Evolutionary conservation across 352 stramenopile genomes (phyloP), one percentile per base, ranked within the genome.

Genomic region (Sclerospora graminicola): DNA sequence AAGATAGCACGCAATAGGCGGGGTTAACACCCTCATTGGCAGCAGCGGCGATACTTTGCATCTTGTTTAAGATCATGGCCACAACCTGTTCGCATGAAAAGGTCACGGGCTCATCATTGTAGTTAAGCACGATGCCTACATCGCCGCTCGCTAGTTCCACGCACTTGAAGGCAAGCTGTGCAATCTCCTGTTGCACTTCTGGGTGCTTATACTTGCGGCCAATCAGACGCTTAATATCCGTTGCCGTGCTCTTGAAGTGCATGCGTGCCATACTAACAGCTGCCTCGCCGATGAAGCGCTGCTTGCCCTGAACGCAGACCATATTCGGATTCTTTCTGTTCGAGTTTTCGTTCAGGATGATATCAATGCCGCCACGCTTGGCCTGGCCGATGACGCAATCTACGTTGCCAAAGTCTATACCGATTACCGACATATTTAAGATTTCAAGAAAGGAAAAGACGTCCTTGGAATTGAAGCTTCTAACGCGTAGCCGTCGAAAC

Each of bases 331-430:
- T 99, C 63, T 98, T 95, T 63, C 96, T 81, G 69, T 99, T 98
- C 38, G 91, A 98, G 67, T 96, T 98, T 59, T 98, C 96, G 83
- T 99, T 99, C 24, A 99, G 76, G 79, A 99, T 97, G 39, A 99
- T 97, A 74, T 98, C 95, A 45, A 98, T 96, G 58, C 95, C 96
- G 59, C 95, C 95, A 54, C 94, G 82, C 56, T 96, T 96, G 44
- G 94, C 94, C 57, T 97, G 89, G 37, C 88, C 93, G 47, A 99
- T 97, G 29, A 98, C 83, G 65, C 88, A 95, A 63, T 97, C 92
- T 46, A 95, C 78, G 64, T 96, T 96, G 48, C 95, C 95, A 60
- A 98, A 97, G 73, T 99, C 95, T 52, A 99, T 74, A 51, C 95
- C 95, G 61, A 98, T 95, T 48, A 98, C 94, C 52, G 91, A 97